These are phyloP conservation scores for Coemansia asiatica DNA, from an alignment of 192 early-diverging fungal genomes.

Conservation along the genomic window DNA sequence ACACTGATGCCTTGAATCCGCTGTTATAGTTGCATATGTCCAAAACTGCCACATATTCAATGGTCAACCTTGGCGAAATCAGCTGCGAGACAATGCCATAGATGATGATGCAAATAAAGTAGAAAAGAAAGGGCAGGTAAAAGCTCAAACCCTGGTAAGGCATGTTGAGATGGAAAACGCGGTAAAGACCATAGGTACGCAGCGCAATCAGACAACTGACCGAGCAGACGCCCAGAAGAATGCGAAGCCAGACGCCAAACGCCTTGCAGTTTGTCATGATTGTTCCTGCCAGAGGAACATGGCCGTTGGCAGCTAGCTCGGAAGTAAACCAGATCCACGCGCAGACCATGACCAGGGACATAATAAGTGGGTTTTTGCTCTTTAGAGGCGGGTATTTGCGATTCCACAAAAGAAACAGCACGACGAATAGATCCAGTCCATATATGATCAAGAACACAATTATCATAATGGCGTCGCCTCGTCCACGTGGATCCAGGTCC, in stretches of 20 bases:
- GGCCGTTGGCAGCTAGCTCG: slow-evolving; percentile 39
- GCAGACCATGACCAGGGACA: slow-evolving; percentile 14
- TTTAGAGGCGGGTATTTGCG: slow-evolving; percentile 43
- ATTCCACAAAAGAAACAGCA: slow-evolving; percentile 27
- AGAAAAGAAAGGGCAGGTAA: slow-evolving; percentile 25
- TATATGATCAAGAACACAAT: slow-evolving; percentile 16
- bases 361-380: slow-evolving; percentile 39
- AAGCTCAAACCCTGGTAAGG: slow-evolving; percentile 32
- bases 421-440: slow-evolving; percentile 19
- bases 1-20: slow-evolving; percentile 34
- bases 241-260: slow-evolving; percentile 45
- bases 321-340: slow-evolving; percentile 30
- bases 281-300: slow-evolving; percentile 14
- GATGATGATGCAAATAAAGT: slow-evolving; percentile 12
- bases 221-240: slow-evolving; percentile 33
- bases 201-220: slow-evolving; percentile 32
- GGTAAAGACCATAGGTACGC: slow-evolving; percentile 30
- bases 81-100: slow-evolving; percentile 37
- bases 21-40: slow-evolving; percentile 34
- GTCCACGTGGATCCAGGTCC: slow-evolving; percentile 31
- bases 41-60: slow-evolving; percentile 15
- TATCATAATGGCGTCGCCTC: slow-evolving; percentile 18
- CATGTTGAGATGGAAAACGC: slow-evolving; percentile 30
- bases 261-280: slow-evolving; percentile 31
- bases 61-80: slow-evolving; percentile 6